Conservation (phyloP, 1,139 yeast species). For the Debaryomyces fabryi region DNA sequence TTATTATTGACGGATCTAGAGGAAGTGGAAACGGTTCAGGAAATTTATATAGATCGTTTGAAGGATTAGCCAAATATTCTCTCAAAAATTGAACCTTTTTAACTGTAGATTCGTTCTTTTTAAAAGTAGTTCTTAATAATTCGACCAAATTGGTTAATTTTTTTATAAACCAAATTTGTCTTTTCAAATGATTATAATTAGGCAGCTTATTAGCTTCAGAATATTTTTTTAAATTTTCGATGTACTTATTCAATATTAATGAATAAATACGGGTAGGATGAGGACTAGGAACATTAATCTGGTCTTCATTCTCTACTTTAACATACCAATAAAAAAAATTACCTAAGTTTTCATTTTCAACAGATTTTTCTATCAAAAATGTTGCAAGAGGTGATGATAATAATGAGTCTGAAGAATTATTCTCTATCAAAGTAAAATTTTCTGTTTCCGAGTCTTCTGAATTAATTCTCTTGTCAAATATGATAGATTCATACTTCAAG, state of each 20-base stretch:
- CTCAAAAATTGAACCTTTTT: slow-evolving; percentile 45
- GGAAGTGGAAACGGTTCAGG: slow-evolving; percentile 67
- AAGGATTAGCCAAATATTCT: slow-evolving; percentile 43
- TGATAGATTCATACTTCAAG: slow-evolving; percentile 65
- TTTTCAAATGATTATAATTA: slow-evolving; percentile 41
- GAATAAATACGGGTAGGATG: slow-evolving; percentile 31
- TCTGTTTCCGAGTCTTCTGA: slow-evolving; percentile 12
- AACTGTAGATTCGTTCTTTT: slow-evolving; percentile 48
- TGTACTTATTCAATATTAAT: slow-evolving; percentile 41
- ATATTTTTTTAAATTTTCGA: slow-evolving; percentile 38
- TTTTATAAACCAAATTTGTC: slow-evolving; percentile 50
- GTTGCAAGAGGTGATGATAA: slow-evolving; percentile 67
- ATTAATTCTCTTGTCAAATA: slow-evolving; percentile 20
- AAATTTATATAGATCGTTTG: slow-evolving; percentile 45
- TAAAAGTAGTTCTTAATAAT: slow-evolving; percentile 40
- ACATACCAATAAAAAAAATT: slow-evolving; percentile 91
- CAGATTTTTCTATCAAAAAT: slow-evolving; percentile 75
- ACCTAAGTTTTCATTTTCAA: slow-evolving; percentile 67
- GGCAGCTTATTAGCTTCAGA: slow-evolving; percentile 35
- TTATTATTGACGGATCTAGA: slow-evolving; percentile 64
- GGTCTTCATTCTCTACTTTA: slow-evolving; percentile 83
- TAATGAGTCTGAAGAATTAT: slow-evolving; percentile 17
- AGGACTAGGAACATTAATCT: slow-evolving; percentile 29
- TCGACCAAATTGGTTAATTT: slow-evolving; percentile 46
- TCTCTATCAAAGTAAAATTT: slow-evolving; percentile 27